Evolutionary conservation across 2,329 filamentous ascomycete genomes (phyloP).

Genomic region (Zalaria obscura): DNA sequence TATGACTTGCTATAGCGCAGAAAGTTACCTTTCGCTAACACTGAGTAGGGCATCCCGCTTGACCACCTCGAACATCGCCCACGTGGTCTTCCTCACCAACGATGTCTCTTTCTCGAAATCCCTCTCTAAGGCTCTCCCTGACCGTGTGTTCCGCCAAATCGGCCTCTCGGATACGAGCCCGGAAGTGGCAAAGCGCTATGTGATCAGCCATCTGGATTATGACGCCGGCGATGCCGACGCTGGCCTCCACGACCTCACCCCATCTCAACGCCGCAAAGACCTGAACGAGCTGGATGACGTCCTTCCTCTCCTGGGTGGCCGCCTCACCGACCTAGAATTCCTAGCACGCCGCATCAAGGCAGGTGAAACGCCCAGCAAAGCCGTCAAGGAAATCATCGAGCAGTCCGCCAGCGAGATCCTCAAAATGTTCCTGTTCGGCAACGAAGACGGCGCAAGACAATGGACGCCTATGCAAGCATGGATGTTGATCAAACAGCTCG

Average conservation of each 20-base stretch:
- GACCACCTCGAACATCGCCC: constrained; percentile 76
- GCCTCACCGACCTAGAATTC: constrained; percentile 90
- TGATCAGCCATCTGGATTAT: constrained; percentile 64
- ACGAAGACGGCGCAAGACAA: constrained; percentile 42
- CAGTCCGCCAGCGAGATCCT: constrained; percentile 82
- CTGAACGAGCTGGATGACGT: constrained; percentile 64
- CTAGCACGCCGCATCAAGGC: constrained; percentile 79
- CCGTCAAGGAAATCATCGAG: constrained; percentile 76
- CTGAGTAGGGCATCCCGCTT: constrained; percentile 53
- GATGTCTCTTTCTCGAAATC: constrained; percentile 83
- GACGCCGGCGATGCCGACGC: constrained; percentile 23
- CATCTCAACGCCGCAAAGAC: constrained; percentile 37
- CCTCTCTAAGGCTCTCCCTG: constrained; percentile 72
- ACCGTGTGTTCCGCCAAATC: constrained; percentile 78
- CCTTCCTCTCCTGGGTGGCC: constrained; percentile 71
- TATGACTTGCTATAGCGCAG: constrained; percentile 7
- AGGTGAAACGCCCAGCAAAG: constrained; percentile 68
- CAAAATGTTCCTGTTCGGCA: constrained; percentile 71
- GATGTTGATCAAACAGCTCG: constrained; percentile 70
- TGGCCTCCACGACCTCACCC: constrained; percentile 27
- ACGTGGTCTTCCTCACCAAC: constrained; percentile 87
- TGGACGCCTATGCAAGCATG: constrained; percentile 85
- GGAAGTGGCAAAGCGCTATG: constrained; percentile 75
- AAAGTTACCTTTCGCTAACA: no score
- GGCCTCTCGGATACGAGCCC: constrained; percentile 72